Evolutionary conservation across 306 rosid species (phyloP).

Genomic region (Prunus armeniaca): DNA sequence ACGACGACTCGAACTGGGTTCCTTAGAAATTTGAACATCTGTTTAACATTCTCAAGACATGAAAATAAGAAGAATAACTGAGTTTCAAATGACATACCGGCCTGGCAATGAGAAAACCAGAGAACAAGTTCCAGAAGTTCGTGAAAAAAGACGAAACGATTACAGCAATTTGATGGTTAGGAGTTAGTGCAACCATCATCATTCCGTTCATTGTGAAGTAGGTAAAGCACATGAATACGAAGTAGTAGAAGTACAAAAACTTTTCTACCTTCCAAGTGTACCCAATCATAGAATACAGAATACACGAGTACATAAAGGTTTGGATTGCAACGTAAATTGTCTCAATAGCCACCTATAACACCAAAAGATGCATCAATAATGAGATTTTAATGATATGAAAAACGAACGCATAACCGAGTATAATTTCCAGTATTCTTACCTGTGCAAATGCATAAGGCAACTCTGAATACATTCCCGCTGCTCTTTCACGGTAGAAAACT

Average conservation of each 20-base stretch:
- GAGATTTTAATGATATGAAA: neutral
- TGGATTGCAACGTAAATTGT: slow-evolving; percentile 46
- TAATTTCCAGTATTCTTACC: slow-evolving; percentile 22
- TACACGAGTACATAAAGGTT: slow-evolving; percentile 25
- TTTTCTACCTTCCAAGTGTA: slow-evolving; percentile 33
- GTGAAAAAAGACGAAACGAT: slow-evolving; percentile 49
- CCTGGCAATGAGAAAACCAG: slow-evolving; percentile 61
- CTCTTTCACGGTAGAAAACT: slow-evolving; percentile 69
- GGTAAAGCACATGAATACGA: slow-evolving; percentile 52
- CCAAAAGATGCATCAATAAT: neutral
- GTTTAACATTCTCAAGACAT: neutral
- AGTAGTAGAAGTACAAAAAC: slow-evolving; percentile 60
- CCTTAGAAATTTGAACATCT: no score
- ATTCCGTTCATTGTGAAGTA: slow-evolving; percentile 64
- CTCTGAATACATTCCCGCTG: no score
- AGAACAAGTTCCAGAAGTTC: slow-evolving; percentile 68
- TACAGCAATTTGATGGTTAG: slow-evolving; percentile 51
- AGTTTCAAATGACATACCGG: slow-evolving; percentile 39
- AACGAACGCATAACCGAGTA: neutral
- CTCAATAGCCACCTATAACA: slow-evolving; percentile 59
- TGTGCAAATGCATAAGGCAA: slow-evolving; percentile 72
- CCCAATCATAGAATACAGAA: slow-evolving; percentile 63
- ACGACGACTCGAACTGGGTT: neutral
- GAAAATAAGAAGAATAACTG: neutral
- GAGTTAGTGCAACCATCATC: slow-evolving; percentile 63